Percentiles rank a stretch among this genome's conserved stretches.
Evolutionary conservation across 2,329 filamentous ascomycete species (phyloP).

Genomic region (Phialocephala subalpina): DNA sequence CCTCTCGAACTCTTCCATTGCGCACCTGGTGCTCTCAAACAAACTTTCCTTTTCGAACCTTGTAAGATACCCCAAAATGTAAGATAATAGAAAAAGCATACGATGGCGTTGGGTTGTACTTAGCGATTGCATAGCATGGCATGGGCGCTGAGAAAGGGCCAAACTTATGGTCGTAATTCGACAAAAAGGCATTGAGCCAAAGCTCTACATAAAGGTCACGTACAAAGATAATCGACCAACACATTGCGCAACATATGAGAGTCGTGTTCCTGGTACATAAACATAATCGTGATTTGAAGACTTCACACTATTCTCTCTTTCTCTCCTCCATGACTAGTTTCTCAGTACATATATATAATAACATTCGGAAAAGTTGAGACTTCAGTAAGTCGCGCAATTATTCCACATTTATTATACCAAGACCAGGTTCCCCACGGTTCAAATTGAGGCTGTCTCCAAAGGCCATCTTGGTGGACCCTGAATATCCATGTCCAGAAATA

Average conservation of each 20-base stretch:
- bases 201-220: neutral
- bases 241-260: neutral
- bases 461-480: slow-evolving; percentile 4
- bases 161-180: neutral
- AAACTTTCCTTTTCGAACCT: neutral
- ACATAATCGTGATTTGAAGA: too few relatives aligned
- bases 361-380: too few relatives aligned
- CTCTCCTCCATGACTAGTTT: too few relatives aligned
- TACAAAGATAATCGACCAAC: neutral
- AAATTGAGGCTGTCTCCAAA: neutral
- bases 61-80: slow-evolving; percentile 10
- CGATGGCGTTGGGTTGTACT: slow-evolving; percentile 5
- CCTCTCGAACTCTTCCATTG: neutral
- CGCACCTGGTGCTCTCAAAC: neutral
- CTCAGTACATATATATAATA: too few relatives aligned
- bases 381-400: too few relatives aligned
- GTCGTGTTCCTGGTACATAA: too few relatives aligned
- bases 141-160: neutral
- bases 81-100: slow-evolving; percentile 1
- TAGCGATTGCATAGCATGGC: slow-evolving; percentile 9
- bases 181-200: neutral
- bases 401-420: too few relatives aligned
- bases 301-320: too few relatives aligned
- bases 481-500: slow-evolving; percentile 20
- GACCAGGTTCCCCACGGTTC: neutral